A percentile compares a stretch with the other conserved stretches of the same genome.
Evolutionary conservation across 768 basidiomycete genomes (phyloP).

Genomic region (Russula compacta): DNA sequence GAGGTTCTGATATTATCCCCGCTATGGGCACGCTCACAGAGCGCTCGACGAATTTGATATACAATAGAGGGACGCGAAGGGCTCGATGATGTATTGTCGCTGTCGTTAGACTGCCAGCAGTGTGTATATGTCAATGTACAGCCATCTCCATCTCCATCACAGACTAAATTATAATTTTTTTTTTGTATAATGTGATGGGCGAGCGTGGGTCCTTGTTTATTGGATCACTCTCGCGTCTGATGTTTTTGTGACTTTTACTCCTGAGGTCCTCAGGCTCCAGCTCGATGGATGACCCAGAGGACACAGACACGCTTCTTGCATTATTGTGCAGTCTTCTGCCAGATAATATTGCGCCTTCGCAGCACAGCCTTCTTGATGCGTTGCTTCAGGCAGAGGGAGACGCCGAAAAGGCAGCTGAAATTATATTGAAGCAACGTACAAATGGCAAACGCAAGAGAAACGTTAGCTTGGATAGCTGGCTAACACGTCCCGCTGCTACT

Average conservation of each 20-base stretch:
- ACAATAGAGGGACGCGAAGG: constrained; percentile 16
- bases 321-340: constrained; percentile 17
- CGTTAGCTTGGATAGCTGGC: constrained; percentile 46
- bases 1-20: constrained; percentile 11
- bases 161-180: neutral
- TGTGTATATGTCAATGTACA: neutral
- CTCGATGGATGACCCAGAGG: constrained; percentile 3
- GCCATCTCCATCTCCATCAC: neutral
- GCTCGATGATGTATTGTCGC: constrained; percentile 6
- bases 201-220: neutral
- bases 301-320: constrained; percentile 20
- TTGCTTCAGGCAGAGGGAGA: constrained; percentile 17
- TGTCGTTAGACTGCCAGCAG: neutral
- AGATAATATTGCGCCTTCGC: constrained; percentile 6
- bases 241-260: no score
- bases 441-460: constrained; percentile 38
- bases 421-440: neutral
- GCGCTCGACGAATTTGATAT: constrained; percentile 28
- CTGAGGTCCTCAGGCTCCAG: neutral
- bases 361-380: constrained; percentile 15
- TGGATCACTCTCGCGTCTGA: neutral
- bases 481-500: constrained; percentile 28
- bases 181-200: neutral
- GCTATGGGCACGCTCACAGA: constrained; percentile 28
- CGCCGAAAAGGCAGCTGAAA: constrained; percentile 10